phyloP scores from a whole-genome alignment of 2,329 filamentous ascomycete species.

The Cladophialophora carrionii region DNA sequence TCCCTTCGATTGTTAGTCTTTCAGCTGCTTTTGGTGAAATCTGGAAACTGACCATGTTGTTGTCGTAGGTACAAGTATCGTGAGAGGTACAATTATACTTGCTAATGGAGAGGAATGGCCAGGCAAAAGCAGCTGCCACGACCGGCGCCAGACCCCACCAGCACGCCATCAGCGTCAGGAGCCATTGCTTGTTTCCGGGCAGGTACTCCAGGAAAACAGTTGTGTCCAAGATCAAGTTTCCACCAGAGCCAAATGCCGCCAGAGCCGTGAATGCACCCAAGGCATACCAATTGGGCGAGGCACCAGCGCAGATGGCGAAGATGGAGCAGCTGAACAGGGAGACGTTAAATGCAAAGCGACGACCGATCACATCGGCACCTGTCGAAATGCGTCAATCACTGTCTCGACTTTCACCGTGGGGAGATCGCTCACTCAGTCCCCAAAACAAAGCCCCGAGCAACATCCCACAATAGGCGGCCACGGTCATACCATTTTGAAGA shows the following conservation, averaged over 20 bases:
- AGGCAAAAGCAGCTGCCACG: constrained; percentile 35
- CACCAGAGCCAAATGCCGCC: constrained; percentile 44
- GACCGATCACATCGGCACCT: constrained; percentile 67
- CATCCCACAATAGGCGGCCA: constrained; percentile 50
- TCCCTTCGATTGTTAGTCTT: constrained; percentile 51
- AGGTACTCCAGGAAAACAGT: constrained; percentile 63
- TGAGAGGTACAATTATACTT: constrained; percentile 36
- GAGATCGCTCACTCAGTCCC: constrained; percentile 57
- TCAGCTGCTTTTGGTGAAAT: too few relatives aligned
- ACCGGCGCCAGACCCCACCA: constrained; percentile 44
- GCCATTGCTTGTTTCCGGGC: constrained; percentile 64
- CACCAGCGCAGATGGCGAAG: constrained; percentile 67
- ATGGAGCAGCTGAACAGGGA: constrained; percentile 66
- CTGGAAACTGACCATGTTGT: constrained; percentile 48
- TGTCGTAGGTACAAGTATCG: constrained; percentile 53
- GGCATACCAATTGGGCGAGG: constrained; percentile 60
- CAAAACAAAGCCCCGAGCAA: constrained; percentile 62
- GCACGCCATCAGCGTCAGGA: constrained; percentile 47
- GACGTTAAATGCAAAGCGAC: constrained; percentile 69
- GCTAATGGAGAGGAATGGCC: constrained; percentile 33
- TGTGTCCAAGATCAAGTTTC: constrained; percentile 41
- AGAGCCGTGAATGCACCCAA: constrained; percentile 34
- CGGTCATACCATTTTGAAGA: constrained; percentile 40
- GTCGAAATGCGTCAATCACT: not conserved
- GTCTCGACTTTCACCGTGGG: not conserved